phyloP scores from a whole-genome alignment of 305 asterid species.

The Solanum hybrid region DNA sequence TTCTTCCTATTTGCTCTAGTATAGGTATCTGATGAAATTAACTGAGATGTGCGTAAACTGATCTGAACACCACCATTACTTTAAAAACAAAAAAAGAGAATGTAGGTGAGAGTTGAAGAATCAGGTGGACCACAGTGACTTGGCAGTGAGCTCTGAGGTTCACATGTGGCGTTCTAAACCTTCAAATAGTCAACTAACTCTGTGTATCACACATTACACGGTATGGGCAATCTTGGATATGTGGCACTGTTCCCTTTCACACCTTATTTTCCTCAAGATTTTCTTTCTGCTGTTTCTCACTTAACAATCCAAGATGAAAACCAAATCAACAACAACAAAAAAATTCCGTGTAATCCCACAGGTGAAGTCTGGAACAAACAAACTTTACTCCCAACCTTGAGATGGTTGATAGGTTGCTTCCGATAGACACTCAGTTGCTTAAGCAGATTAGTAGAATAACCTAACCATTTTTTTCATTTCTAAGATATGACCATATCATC shows the following conservation, averaged over 20 bases:
- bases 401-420: background rate
- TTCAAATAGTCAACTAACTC: slow-evolving; percentile 4
- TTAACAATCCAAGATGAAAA: background rate
- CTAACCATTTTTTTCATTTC: background rate
- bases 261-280: background rate
- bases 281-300: background rate
- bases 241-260: slow-evolving; percentile 5
- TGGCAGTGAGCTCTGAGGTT: background rate
- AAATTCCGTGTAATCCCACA: background rate
- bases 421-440: background rate
- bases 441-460: background rate
- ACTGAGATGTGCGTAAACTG: background rate
- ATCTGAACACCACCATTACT: fast-evolving
- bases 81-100: background rate
- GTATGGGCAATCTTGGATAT: background rate
- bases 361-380: background rate
- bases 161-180: background rate
- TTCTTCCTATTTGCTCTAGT: background rate
- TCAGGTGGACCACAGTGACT: background rate
- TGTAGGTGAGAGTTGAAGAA: background rate
- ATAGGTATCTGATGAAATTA: background rate
- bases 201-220: background rate
- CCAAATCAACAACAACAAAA: background rate
- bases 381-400: background rate
- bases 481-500: background rate